Conservation (phyloP, 2,329 filamentous ascomycete genomes). For the Diaporthe citrichinensis region DNA sequence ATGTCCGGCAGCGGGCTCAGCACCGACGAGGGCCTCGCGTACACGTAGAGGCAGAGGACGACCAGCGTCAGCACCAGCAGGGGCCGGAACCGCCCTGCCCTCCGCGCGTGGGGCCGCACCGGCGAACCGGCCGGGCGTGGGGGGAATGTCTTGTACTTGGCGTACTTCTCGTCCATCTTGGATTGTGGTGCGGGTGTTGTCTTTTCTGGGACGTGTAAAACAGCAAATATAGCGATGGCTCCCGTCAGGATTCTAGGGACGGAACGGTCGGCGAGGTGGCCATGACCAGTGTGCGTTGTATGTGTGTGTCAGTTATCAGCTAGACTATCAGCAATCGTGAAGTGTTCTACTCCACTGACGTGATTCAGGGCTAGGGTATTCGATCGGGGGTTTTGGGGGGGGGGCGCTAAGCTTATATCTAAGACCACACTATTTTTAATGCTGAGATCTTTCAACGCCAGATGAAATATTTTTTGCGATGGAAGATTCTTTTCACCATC, state of each 20-base stretch:
- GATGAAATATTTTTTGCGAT: background rate
- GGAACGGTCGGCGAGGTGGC: conserved; percentile 3
- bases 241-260: background rate
- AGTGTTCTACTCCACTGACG: conserved; percentile 9
- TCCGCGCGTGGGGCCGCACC: conserved; percentile 31
- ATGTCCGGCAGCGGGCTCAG: conserved; percentile 40
- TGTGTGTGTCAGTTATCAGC: background rate
- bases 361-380: conserved; percentile 16
- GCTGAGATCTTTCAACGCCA: background rate
- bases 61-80: conserved; percentile 36
- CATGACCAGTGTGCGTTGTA: background rate
- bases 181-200: background rate
- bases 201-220: background rate
- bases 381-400: background rate
- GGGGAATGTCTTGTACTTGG: conserved; percentile 25
- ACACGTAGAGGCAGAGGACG: conserved; percentile 39
- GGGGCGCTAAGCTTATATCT: background rate
- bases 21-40: conserved; percentile 29
- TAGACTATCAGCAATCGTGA: conserved; percentile 12
- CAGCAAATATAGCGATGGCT: background rate
- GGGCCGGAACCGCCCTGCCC: conserved; percentile 36
- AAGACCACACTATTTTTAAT: background rate
- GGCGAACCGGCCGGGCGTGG: conserved; percentile 30
- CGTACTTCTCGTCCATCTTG: conserved; percentile 39
- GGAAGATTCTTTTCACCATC: background rate